These are phyloP conservation scores for Yamadazyma phyllophila DNA, from an alignment of 805 yeast species.

Conservation along the genomic window DNA sequence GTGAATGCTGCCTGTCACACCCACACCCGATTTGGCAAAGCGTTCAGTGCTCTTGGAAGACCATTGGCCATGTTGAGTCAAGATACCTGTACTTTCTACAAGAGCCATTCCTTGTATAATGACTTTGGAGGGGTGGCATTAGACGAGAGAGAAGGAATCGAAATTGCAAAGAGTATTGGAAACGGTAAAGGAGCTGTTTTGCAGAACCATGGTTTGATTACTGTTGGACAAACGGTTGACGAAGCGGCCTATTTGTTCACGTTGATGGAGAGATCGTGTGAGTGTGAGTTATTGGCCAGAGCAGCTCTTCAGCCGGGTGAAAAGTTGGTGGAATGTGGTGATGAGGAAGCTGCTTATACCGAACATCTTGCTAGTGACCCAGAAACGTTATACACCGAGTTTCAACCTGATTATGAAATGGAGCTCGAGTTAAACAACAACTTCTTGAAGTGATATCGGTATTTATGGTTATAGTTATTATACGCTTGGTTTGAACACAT, in stretches of 20 bases:
- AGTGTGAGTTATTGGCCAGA: slow-evolving; percentile 29
- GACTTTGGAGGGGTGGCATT: slow-evolving; percentile 78
- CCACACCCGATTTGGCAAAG: slow-evolving; percentile 40
- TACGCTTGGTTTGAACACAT: background rate
- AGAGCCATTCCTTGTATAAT: slow-evolving; percentile 60
- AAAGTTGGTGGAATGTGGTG: slow-evolving; percentile 50
- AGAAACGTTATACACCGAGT: slow-evolving; percentile 67
- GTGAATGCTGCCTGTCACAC: slow-evolving; percentile 42
- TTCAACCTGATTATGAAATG: slow-evolving; percentile 65
- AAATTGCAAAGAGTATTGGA: slow-evolving; percentile 30
- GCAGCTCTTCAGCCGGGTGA: slow-evolving; percentile 7
- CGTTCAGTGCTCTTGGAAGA: slow-evolving; percentile 35
- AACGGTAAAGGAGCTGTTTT: slow-evolving; percentile 31
- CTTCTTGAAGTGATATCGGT: slow-evolving; percentile 3
- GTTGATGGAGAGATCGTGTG: slow-evolving; percentile 31
- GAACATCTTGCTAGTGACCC: slow-evolving; percentile 59
- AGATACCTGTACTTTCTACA: slow-evolving; percentile 68
- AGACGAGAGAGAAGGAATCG: slow-evolving; percentile 29
- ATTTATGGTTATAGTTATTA: background rate
- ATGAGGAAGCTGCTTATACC: slow-evolving; percentile 64
- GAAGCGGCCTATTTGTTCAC: slow-evolving; percentile 37
- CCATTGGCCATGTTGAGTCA: slow-evolving; percentile 75
- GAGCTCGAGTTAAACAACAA: slow-evolving; percentile 16
- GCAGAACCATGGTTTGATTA: slow-evolving; percentile 34
- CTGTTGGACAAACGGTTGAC: slow-evolving; percentile 35